These are phyloP conservation scores for Inga oerstediana DNA, from an alignment of 306 rosid species.

Conservation along the genomic window DNA sequence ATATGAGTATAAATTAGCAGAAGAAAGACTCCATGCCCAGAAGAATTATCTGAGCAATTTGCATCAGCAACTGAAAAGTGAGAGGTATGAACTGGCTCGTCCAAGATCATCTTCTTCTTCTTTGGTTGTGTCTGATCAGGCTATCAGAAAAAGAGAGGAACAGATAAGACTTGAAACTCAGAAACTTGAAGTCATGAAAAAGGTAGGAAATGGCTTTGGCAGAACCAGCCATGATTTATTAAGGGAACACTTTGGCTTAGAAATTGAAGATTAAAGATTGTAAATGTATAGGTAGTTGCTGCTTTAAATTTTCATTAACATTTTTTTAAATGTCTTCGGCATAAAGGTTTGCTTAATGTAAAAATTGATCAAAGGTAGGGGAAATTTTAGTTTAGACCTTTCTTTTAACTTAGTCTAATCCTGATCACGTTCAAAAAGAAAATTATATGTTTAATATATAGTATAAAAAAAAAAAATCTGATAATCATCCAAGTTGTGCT, in stretches of 20 bases:
- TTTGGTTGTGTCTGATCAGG: constrained; percentile 36
- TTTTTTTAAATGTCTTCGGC: not conserved
- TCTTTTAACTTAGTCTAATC: not conserved
- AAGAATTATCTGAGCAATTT: constrained; percentile 55
- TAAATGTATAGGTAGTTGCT: not conserved
- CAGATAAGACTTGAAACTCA: constrained; percentile 56
- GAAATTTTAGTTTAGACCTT: not conserved
- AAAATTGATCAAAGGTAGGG: not conserved
- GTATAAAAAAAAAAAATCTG: not conserved
- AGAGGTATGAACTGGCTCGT: constrained; percentile 50
- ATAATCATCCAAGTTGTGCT: not conserved
- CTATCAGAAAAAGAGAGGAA: constrained; percentile 56
- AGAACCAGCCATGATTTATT: constrained; percentile 45
- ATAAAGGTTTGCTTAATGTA: not conserved
- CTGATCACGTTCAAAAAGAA: not conserved
- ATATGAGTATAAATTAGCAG: constrained; percentile 58
- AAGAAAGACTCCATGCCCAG: constrained; percentile 61
- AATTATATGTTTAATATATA: not conserved
- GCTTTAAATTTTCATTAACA: not conserved
- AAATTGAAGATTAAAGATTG: constrained; percentile 38
- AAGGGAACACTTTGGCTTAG: constrained; percentile 60
- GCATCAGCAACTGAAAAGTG: constrained; percentile 62
- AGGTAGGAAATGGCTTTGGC: constrained; percentile 69
- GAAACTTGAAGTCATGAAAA: constrained; percentile 62
- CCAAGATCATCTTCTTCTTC: constrained; percentile 42